phyloP scores from a whole-genome alignment of 495 filamentous ascomycete genomes.

The Hypoxylon crocopeplum region DNA sequence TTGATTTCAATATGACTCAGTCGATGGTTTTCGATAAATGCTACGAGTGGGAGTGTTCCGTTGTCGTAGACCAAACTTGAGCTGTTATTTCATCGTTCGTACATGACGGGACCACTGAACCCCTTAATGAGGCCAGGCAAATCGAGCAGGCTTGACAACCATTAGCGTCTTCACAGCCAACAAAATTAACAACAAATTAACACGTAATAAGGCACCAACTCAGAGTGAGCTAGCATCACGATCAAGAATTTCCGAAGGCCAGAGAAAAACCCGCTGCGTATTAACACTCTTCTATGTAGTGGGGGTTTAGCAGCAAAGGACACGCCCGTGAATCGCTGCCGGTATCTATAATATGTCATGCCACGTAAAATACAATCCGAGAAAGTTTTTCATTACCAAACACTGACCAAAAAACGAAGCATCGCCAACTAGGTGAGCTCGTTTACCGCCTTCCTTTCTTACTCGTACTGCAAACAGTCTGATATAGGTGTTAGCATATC shows the following conservation, averaged over 20 bases:
- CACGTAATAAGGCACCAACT: no score
- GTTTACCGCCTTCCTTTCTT: conserved; percentile 33
- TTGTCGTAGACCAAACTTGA: no score
- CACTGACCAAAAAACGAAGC: not conserved
- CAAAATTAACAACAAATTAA: no score
- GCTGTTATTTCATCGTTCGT: no score
- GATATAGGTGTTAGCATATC: conserved; percentile 19
- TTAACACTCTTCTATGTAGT: not conserved
- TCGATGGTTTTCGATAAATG: no score
- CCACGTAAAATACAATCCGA: conserved; percentile 33
- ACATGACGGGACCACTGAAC: no score
- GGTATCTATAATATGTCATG: conserved; percentile 38
- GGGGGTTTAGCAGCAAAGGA: not conserved
- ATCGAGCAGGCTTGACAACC: no score
- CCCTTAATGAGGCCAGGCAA: no score
- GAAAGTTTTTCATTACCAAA: conserved; percentile 16
- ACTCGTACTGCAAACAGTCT: conserved; percentile 33
- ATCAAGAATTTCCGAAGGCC: not conserved
- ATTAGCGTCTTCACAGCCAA: no score
- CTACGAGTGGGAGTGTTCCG: no score
- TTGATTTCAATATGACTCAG: no score
- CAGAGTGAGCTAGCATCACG: not conserved
- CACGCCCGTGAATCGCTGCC: conserved; percentile 16
- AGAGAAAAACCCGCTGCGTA: conserved; percentile 12
- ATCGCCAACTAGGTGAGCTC: not conserved